Percentiles rank a stretch among this genome's conserved stretches.
These are phyloP conservation scores for Paecilomyces formosus DNA, from an alignment of 2,329 filamentous ascomycete species.

Conservation along the genomic window DNA sequence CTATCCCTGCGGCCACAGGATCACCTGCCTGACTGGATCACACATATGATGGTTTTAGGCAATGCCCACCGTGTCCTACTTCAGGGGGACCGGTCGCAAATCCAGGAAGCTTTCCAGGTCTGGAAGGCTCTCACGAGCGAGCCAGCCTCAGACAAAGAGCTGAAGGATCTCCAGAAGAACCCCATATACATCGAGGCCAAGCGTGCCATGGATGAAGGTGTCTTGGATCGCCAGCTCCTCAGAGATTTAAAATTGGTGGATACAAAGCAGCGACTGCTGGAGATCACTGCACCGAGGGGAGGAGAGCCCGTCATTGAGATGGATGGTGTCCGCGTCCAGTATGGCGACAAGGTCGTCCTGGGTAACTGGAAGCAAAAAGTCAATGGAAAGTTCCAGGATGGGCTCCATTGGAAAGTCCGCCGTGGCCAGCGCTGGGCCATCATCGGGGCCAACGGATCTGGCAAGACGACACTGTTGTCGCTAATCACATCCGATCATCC, in stretches of 20 bases:
- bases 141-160: background rate
- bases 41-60: constrained; percentile 67
- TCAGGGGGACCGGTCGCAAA: constrained; percentile 58
- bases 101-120: constrained; percentile 39
- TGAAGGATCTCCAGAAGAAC: constrained; percentile 4
- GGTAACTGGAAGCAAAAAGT: constrained; percentile 67
- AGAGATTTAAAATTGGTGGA: constrained; percentile 15
- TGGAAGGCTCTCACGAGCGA: constrained; percentile 18
- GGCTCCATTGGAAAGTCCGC: constrained; percentile 75
- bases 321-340: constrained; percentile 73
- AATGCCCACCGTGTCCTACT: constrained; percentile 58
- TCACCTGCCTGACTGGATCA: constrained; percentile 81
- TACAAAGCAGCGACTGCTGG: constrained; percentile 8
- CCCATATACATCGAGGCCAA: constrained; percentile 7
- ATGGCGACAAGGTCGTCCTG: constrained; percentile 68
- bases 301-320: constrained; percentile 79
- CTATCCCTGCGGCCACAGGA: constrained; percentile 80
- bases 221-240: constrained; percentile 17
- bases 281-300: constrained; percentile 14
- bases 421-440: constrained; percentile 84
- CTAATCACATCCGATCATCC: constrained; percentile 94
- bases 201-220: constrained; percentile 11
- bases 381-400: constrained; percentile 45
- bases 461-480: constrained; percentile 90
- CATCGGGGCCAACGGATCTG: constrained; percentile 87